A percentile compares a stretch with the other conserved stretches of the same genome.
Conservation (phyloP, 345 rosid species). For the Corchorus capsularis region DNA sequence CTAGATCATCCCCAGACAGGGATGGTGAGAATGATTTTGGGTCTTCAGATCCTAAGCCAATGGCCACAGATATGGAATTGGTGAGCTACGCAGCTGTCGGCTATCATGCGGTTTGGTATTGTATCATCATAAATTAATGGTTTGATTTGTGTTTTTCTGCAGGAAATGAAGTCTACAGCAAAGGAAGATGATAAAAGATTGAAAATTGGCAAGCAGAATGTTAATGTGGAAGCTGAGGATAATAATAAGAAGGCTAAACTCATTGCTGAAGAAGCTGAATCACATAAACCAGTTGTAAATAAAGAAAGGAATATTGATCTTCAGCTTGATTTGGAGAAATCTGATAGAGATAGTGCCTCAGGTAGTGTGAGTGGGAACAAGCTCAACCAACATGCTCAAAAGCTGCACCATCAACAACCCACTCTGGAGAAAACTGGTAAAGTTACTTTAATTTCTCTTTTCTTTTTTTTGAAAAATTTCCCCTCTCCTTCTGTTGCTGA, state of each 20-base stretch:
- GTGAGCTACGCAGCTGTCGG: slow-evolving; percentile 50
- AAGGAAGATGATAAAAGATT: slow-evolving; percentile 49
- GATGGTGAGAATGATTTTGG: slow-evolving; percentile 62
- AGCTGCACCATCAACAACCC: slow-evolving; percentile 53
- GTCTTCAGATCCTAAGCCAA: slow-evolving; percentile 63
- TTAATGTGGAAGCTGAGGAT: slow-evolving; percentile 45
- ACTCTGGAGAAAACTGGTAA: slow-evolving; percentile 62
- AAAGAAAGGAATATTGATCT: slow-evolving; percentile 69
- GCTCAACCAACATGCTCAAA: slow-evolving; percentile 50
- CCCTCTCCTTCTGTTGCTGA: slow-evolving; percentile 17
- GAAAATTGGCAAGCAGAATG: slow-evolving; percentile 41
- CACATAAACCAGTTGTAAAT: slow-evolving; percentile 40
- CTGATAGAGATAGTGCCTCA: slow-evolving; percentile 51
- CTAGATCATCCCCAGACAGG: slow-evolving; percentile 84
- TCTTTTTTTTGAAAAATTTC: neutral
- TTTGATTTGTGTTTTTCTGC: slow-evolving; percentile 18
- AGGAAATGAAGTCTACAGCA: slow-evolving; percentile 56
- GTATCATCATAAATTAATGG: slow-evolving; percentile 20
- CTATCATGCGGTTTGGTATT: neutral
- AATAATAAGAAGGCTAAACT: slow-evolving; percentile 41
- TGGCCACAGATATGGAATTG: slow-evolving; percentile 54
- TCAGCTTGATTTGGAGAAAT: slow-evolving; percentile 75
- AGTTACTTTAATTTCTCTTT: neutral
- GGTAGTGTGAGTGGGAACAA: slow-evolving; percentile 37
- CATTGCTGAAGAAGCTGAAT: slow-evolving; percentile 42